Evolutionary conservation across 164 flowering plant genomes (phyloP), one percentile per base, ranked within the genome.

Genomic region (Sedum album): DNA sequence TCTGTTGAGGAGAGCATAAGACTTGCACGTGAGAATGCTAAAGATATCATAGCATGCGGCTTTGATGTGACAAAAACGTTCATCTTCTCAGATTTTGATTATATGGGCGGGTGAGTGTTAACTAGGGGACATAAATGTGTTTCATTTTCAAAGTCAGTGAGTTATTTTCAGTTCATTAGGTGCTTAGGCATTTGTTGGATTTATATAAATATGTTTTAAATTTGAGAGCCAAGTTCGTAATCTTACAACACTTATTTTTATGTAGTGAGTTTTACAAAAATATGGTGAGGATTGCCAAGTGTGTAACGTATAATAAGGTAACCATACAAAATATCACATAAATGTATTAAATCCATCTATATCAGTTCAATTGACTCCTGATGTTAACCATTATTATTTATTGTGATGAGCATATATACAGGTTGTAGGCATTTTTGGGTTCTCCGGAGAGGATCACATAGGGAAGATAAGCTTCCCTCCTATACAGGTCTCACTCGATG

Each of bases 1-100:
- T 73, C 96, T 0, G 86, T 94, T 69, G 99, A 94, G 78, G 99
- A 91, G 76, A 83, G 91, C 78, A 78, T 82, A 53, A 83, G 96
- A 71, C 90, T 94, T 69, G 99, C 97, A 0, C 87, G 93, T 35
- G 97, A 94, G 70, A 94, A 94, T 84, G 97, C 98, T 30, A 94
- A 90, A 73, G 98, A 94, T 72, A 94, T 91, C 31, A 94, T 94
- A 79, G 98, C 97, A 25, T 91, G 98, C 82, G 98, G 98, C n/a
- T 91, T 94, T 78, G 98, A 94, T 70, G 68, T 91, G 55, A 73
- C 91, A 3, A 85, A 70, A 75, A 94, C 98, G 21, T 94, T 94
- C 81, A 91, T 94, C 62, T 91, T 91, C 84, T 82, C 92, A 6
- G 93, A 94, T 76, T 94, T 94, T 78, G 88, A 88, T 74, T 91